Evolutionary conservation across 495 filamentous ascomycete genomes (phyloP).

Genomic region (Hypomontagnella submonticulosa): DNA sequence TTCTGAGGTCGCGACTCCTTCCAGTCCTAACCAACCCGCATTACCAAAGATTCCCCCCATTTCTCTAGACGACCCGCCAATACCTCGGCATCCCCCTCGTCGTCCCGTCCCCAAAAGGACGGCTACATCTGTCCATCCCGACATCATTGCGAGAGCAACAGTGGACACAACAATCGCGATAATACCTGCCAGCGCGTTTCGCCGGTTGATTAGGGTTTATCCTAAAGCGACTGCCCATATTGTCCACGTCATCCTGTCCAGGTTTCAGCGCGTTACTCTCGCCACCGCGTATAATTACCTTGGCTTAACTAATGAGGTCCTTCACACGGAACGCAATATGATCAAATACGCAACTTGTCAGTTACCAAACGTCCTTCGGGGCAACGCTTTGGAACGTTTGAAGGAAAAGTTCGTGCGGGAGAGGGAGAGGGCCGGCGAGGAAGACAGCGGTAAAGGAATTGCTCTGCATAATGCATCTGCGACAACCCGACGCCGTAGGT

Average conservation of each 20-base stretch:
- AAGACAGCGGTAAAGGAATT: slow-evolving; percentile 92
- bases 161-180: slow-evolving; percentile 98
- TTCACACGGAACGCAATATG: slow-evolving; percentile 91
- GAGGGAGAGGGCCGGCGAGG: slow-evolving; percentile 81
- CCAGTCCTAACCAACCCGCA: slow-evolving; percentile 31
- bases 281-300: slow-evolving; percentile 94
- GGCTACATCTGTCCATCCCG: slow-evolving; percentile 87
- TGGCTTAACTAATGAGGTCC: slow-evolving; percentile 87
- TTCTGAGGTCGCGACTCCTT: slow-evolving; percentile 32
- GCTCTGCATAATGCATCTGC: slow-evolving; percentile 85
- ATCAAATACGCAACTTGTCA: slow-evolving; percentile 91
- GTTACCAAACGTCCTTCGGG: slow-evolving; percentile 90
- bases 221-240: slow-evolving; percentile 97
- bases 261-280: slow-evolving; percentile 93
- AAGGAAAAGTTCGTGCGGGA: slow-evolving; percentile 95
- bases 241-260: slow-evolving; percentile 93
- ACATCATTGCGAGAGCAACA: slow-evolving; percentile 95
- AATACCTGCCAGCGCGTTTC: slow-evolving; percentile 95
- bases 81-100: slow-evolving; percentile 33
- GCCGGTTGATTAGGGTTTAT: slow-evolving; percentile 92
- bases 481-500: slow-evolving; percentile 70
- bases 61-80: slow-evolving; percentile 68
- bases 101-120: slow-evolving; percentile 48
- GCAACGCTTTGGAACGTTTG: slow-evolving; percentile 81
- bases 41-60: slow-evolving; percentile 73